Conservation (phyloP, 1,284 basidiomycete genomes). For the Boletellus sp. region DNA sequence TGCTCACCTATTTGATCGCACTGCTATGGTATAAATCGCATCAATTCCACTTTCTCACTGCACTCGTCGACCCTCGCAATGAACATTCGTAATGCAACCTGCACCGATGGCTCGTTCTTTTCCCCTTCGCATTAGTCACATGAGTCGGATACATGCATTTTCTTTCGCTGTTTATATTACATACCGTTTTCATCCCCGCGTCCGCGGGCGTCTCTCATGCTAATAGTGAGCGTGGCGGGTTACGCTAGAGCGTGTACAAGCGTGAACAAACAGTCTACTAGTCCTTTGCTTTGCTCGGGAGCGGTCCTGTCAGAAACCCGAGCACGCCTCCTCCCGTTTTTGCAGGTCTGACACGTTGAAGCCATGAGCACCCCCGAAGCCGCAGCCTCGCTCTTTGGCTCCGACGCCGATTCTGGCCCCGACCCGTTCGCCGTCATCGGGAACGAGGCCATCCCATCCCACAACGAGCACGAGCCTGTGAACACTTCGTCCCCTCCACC, state of each 20-base stretch:
- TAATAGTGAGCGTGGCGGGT: no score
- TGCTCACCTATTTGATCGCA: slow-evolving; percentile 28
- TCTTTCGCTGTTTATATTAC: slow-evolving; percentile 35
- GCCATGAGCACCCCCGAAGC: slow-evolving; percentile 66
- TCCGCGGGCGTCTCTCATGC: slow-evolving; percentile 7
- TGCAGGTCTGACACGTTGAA: slow-evolving; percentile 31
- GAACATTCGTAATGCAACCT: slow-evolving; percentile 38
- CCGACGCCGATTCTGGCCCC: slow-evolving; percentile 49
- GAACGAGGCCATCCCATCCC: slow-evolving; percentile 29
- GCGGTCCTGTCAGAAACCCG: slow-evolving; percentile 17
- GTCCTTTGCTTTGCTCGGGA: slow-evolving; percentile 1
- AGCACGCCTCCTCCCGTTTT: slow-evolving; percentile 6
- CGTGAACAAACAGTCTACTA: slow-evolving; percentile 26
- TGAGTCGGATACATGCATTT: slow-evolving; percentile 26
- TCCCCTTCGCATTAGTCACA: slow-evolving; percentile 13
- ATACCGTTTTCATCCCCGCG: slow-evolving; percentile 9
- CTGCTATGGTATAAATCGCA: slow-evolving; percentile 39
- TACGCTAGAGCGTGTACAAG: no score
- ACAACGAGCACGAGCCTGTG: slow-evolving; percentile 19
- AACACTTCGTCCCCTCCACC: slow-evolving; percentile 19
- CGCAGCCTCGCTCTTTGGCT: slow-evolving; percentile 73
- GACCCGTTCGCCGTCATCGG: slow-evolving; percentile 68
- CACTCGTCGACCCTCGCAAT: slow-evolving; percentile 34
- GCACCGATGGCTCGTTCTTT: slow-evolving; percentile 22
- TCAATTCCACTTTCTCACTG: slow-evolving; percentile 25